Evolutionary conservation across 148 eudicot species (phyloP), one percentile per base, ranked within the genome.

Genomic region (Chenopodium album): DNA sequence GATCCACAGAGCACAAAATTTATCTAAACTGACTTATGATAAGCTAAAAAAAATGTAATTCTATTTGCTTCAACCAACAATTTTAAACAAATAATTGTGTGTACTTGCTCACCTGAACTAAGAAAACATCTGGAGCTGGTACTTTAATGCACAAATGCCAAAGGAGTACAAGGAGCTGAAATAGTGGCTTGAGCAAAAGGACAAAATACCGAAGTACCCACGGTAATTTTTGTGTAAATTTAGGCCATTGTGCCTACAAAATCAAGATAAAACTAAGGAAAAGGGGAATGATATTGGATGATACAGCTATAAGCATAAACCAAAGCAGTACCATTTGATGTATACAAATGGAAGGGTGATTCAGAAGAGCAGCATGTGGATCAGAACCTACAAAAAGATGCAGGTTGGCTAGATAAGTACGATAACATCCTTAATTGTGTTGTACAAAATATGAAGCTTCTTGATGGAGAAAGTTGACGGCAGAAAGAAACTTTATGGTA

Each of bases 131-230:
- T 11, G 99, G 99, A 85, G 94, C 98, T 76, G 93, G 91, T 85
- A 94, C 92, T 86, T 87, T 95, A 59, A 92, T 71, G 86, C 97
- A 94, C 76, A 95, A 94, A 87, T 87, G 87, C 99, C 99, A 95
- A 76, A 95, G 92, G 78, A 95, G 92, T 90, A 89, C 87, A 17
- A 93, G 67, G 78, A 95, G 89, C 87, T 95, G 99, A 81, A 90
- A 73, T 75, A 92, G 37, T 64, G 98, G 95, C 92, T 94, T 95
- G 50, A 93, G 79, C 85, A 95, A 65, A 86, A 95, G 98, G 87
- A 93, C 74, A 62, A 92, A 73, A 5, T 89, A 92, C 34, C 88
- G 90, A 60, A 94, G 84, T 80, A 94, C 73, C 87, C 87, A 88
- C 10, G 95, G 91, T 64, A 95, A 85, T 76, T 83, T 87, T 79